These are phyloP conservation scores for Oemleria cerasiformis DNA, from an alignment of 306 rosid species.

Conservation along the genomic window DNA sequence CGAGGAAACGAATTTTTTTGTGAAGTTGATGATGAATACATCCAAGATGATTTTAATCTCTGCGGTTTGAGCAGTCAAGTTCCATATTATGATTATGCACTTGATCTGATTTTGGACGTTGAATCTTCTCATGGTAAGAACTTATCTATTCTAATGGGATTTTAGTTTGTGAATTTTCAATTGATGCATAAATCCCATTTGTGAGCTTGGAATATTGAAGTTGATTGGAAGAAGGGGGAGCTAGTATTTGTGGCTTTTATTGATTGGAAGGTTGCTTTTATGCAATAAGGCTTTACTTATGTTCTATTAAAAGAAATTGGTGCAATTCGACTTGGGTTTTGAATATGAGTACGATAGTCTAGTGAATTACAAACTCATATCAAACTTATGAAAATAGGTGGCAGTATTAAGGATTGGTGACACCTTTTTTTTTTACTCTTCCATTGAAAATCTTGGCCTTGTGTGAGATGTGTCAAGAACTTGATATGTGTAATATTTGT, in stretches of 20 bases:
- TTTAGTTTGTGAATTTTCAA: conserved; percentile 1
- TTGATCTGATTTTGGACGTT: conserved; percentile 93
- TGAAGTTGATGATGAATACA: conserved; percentile 96
- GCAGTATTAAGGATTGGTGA: not conserved
- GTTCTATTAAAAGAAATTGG: not conserved
- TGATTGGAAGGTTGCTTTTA: not conserved
- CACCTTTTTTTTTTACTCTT: not conserved
- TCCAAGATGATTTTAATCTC: conserved; percentile 92
- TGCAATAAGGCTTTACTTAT: not conserved
- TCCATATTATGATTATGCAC: conserved; percentile 96
- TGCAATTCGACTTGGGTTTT: not conserved
- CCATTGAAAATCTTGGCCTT: not conserved
- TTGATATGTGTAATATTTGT: not conserved
- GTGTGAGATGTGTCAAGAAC: not conserved
- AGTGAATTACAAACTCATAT: not conserved
- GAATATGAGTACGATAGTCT: not conserved
- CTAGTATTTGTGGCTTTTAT: not conserved
- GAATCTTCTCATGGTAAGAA: conserved; percentile 94
- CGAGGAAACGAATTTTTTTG: conserved; percentile 96
- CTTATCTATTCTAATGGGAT: not conserved
- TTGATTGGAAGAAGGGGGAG: not conserved
- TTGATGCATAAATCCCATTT: too few relatives aligned
- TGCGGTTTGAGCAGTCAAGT: conserved; percentile 99
- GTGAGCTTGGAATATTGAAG: not conserved
- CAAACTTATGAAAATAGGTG: not conserved